Evolutionary conservation across 768 basidiomycete species (phyloP).

Genomic region (Mrakia hoshinonis): DNA sequence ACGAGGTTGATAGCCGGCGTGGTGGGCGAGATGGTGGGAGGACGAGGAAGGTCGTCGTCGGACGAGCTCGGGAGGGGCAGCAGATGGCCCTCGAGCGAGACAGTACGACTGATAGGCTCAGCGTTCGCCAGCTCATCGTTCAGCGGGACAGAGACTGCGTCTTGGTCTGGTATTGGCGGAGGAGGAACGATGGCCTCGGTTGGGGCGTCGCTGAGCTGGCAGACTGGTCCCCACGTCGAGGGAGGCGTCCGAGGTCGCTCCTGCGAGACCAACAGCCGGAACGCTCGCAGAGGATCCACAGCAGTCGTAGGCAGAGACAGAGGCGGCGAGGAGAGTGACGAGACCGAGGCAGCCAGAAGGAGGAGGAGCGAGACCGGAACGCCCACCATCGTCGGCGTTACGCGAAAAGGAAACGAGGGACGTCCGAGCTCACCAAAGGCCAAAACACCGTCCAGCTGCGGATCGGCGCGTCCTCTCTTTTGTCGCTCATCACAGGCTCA

Average conservation of each 20-base stretch:
- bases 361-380: neutral
- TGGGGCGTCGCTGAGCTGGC: neutral
- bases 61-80: neutral
- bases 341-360: neutral
- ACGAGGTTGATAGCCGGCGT: neutral
- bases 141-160: neutral
- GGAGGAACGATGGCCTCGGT: neutral
- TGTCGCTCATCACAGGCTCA: too few relatives aligned
- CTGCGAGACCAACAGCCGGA: neutral
- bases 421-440: too few relatives aligned
- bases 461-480: too few relatives aligned
- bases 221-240: neutral
- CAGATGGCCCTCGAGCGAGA: neutral
- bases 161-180: neutral
- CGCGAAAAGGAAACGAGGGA: too few relatives aligned
- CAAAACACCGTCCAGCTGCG: too few relatives aligned
- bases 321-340: neutral
- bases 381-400: constrained; percentile 3
- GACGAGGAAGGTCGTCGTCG: neutral
- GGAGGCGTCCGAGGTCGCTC: neutral
- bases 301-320: neutral
- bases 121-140: neutral
- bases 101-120: neutral
- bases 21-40: neutral
- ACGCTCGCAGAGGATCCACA: neutral